A percentile compares a stretch with the other conserved stretches of the same genome.
These are phyloP conservation scores for Candida ponderosae DNA, from an alignment of 805 yeast genomes.

Conservation along the genomic window DNA sequence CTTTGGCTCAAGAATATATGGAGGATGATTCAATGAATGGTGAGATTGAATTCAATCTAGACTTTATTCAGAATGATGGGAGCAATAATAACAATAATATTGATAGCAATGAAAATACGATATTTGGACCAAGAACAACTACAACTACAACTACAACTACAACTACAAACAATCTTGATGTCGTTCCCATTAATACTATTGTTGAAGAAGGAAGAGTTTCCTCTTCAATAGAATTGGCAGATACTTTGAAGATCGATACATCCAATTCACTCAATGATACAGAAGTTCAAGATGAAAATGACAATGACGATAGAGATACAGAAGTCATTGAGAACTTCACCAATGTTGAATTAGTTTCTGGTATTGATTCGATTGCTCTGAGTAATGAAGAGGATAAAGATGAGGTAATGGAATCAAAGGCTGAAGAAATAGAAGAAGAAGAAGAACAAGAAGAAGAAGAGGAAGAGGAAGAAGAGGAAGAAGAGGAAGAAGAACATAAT, in stretches of 20 bases:
- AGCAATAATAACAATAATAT: background rate
- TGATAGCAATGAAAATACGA: background rate
- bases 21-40: background rate
- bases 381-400: background rate
- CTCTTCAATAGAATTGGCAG: background rate
- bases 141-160: no score
- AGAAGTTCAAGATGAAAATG: conserved; percentile 3
- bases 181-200: no score
- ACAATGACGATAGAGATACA: conserved; percentile 9
- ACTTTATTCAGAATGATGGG: no score
- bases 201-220: no score
- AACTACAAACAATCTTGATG: no score
- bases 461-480: conserved; percentile 11
- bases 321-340: conserved; percentile 1
- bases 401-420: conserved; percentile 1
- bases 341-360: conserved; percentile 1
- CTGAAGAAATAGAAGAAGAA: conserved; percentile 10
- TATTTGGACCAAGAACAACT: no score
- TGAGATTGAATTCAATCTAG: background rate
- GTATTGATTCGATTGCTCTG: conserved; percentile 2
- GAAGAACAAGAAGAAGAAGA: conserved; percentile 15
- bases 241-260: background rate
- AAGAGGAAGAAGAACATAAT: conserved; percentile 8
- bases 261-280: conserved; percentile 2
- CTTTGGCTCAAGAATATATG: no score